These are phyloP conservation scores for Halophytophthora batemanensis DNA, from an alignment of 352 stramenopile genomes.

Conservation along the genomic window DNA sequence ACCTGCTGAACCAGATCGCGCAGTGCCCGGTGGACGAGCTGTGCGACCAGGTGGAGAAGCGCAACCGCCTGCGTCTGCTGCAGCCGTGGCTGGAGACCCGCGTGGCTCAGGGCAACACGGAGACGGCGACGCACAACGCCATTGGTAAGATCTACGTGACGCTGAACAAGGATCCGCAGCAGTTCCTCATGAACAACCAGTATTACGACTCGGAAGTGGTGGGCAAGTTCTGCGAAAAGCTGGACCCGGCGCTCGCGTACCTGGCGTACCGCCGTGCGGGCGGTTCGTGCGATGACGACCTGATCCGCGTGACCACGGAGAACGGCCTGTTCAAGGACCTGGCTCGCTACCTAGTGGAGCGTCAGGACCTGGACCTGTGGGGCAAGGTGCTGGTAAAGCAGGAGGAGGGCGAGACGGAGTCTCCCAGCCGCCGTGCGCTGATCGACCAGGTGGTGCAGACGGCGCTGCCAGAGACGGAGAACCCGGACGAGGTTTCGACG, in stretches of 20 bases:
- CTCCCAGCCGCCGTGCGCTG: conserved; percentile 91
- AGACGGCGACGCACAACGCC: conserved; percentile 99
- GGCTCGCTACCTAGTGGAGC: conserved; percentile 98
- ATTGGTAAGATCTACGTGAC: conserved; percentile 99
- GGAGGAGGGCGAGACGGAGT: conserved; percentile 90
- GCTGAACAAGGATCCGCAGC: conserved; percentile 98
- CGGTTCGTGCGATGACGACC: conserved; percentile 98
- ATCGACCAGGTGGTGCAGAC: conserved; percentile 99
- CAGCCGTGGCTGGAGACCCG: conserved; percentile 99
- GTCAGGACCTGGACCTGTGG: conserved; percentile 99
- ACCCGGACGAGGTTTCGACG: conserved; percentile 98
- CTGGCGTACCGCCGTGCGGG: conserved; percentile 98
- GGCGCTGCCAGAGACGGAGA: conserved; percentile 98
- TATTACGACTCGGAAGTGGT: conserved; percentile 99
- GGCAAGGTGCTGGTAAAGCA: conserved; percentile 93
- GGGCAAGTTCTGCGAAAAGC: conserved; percentile 99
- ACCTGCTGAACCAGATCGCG: conserved; percentile 97
- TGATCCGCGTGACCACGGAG: conserved; percentile 98
- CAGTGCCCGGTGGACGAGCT: conserved; percentile 96
- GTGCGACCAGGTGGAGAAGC: conserved; percentile 98
- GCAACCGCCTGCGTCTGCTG: conserved; percentile 98
- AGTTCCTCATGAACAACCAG: conserved; percentile 99
- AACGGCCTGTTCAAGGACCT: conserved; percentile 99
- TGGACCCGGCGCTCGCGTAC: conserved; percentile 99
- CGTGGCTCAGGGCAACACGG: conserved; percentile 98